phyloP scores from a whole-genome alignment of 305 asterid species.

The Fraxinus nigra region DNA sequence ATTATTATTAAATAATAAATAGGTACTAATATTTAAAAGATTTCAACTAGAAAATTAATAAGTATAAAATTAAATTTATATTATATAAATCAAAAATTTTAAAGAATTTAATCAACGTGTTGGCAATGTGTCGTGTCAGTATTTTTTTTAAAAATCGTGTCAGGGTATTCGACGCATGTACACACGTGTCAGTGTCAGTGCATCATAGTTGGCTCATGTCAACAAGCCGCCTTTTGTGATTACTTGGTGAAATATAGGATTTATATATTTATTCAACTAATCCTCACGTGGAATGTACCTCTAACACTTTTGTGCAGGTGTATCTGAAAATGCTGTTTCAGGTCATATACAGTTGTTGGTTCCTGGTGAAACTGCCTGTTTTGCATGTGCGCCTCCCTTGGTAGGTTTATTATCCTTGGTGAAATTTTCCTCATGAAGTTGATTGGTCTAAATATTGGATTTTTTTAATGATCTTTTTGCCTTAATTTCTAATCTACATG shows the following conservation, averaged over 20 bases:
- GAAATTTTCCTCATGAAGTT: neutral
- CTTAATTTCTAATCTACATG: neutral
- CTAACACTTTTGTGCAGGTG: conserved; percentile 53
- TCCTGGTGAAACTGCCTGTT: conserved; percentile 98
- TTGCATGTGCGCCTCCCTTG: conserved; percentile 99
- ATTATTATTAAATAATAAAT: too few species aligned
- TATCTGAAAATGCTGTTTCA: conserved; percentile 97
- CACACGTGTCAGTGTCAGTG: too few species aligned
- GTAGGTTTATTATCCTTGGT: conserved; percentile 40
- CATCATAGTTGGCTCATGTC: neutral
- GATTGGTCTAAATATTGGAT: neutral
- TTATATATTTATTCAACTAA: conserved; percentile 14
- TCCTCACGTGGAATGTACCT: conserved; percentile 20
- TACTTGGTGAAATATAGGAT: conserved; percentile 10
- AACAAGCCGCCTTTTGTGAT: conserved; percentile 10
- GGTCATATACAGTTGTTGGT: conserved; percentile 91
- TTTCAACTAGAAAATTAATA: too few species aligned
- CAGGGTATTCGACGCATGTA: too few species aligned
- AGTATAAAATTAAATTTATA: too few species aligned
- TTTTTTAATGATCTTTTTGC: neutral
- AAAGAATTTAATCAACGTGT: too few species aligned
- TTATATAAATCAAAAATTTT: too few species aligned
- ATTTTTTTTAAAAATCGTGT: too few species aligned
- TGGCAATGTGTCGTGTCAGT: too few species aligned
- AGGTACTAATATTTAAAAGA: too few species aligned